phyloP scores from a whole-genome alignment of 2,329 filamentous ascomycete species.

The Apiospora malaysiana region DNA sequence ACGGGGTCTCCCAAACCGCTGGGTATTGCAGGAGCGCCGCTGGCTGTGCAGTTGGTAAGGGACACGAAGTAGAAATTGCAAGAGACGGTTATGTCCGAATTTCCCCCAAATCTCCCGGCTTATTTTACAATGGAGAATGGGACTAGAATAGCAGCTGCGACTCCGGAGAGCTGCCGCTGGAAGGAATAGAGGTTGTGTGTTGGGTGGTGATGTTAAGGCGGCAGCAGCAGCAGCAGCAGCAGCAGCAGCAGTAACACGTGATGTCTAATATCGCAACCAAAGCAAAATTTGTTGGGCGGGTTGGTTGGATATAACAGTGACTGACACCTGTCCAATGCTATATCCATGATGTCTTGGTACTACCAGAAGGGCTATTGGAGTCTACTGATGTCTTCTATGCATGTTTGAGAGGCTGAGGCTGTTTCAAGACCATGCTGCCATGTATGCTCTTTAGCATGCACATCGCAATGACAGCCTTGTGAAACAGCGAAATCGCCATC shows the following conservation, averaged over 20 bases:
- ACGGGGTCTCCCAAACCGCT: conserved; percentile 1
- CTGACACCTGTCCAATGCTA: background rate
- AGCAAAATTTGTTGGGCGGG: background rate
- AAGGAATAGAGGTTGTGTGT: background rate
- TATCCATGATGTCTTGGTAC: background rate
- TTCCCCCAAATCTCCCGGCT: background rate
- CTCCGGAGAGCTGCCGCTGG: background rate
- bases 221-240: too few relatives aligned
- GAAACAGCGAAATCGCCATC: background rate
- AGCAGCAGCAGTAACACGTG: background rate
- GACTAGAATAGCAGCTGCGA: background rate
- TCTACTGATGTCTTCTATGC: background rate
- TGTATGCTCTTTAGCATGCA: conserved; percentile 10
- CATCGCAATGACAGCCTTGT: conserved; percentile 11
- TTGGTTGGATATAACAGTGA: background rate
- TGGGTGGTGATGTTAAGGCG: background rate
- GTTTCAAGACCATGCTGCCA: background rate
- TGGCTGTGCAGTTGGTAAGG: background rate
- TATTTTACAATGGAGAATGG: background rate
- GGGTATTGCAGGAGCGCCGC: background rate
- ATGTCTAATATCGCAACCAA: background rate
- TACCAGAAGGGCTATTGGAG: too few relatives aligned
- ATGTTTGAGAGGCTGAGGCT: background rate
- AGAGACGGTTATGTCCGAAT: background rate
- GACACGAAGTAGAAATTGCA: background rate